phyloP scores from a whole-genome alignment of 306 rosid species.

The Senna tora region DNA sequence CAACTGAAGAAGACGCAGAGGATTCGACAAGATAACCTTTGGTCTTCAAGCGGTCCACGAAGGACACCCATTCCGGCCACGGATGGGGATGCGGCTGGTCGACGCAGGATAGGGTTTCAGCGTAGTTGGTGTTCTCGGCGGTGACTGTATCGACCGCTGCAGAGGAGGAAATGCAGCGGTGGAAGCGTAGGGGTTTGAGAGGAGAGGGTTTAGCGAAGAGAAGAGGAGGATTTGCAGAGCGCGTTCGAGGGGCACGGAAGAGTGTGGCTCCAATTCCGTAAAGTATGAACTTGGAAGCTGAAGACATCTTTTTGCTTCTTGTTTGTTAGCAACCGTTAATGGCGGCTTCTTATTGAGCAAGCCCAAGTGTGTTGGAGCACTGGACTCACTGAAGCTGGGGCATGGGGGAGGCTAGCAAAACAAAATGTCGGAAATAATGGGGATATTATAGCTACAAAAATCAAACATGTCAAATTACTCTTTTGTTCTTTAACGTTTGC shows the following conservation, averaged over 20 bases:
- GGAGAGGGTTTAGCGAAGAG: conserved; percentile 44
- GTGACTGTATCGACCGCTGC: conserved; percentile 34
- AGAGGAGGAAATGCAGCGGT: conserved; percentile 40
- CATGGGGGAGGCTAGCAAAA: too few relatives aligned
- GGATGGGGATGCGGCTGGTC: conserved; percentile 54
- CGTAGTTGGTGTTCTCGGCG: conserved; percentile 21
- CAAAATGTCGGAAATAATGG: too few relatives aligned
- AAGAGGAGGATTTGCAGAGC: conserved; percentile 35
- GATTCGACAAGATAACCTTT: conserved; percentile 66
- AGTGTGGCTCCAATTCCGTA: conserved; percentile 59
- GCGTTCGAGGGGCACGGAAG: conserved; percentile 44
- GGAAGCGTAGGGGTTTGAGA: conserved; percentile 36
- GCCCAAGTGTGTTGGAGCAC: too few relatives aligned
- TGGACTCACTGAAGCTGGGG: too few relatives aligned
- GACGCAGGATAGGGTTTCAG: conserved; percentile 33
- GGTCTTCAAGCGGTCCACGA: conserved; percentile 70
- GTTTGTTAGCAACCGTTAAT: too few relatives aligned
- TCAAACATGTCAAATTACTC: too few relatives aligned
- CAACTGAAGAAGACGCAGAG: conserved; percentile 17
- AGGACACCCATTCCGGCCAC: conserved; percentile 94
- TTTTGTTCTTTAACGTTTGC: too few relatives aligned
- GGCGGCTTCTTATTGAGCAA: too few relatives aligned
- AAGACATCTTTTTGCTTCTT: conserved; percentile 44
- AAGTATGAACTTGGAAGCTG: conserved; percentile 54
- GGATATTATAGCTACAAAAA: too few relatives aligned